Base-by-base conservation (phyloP, 441 rosid species). In the Gossypium gossypioides region DNA sequence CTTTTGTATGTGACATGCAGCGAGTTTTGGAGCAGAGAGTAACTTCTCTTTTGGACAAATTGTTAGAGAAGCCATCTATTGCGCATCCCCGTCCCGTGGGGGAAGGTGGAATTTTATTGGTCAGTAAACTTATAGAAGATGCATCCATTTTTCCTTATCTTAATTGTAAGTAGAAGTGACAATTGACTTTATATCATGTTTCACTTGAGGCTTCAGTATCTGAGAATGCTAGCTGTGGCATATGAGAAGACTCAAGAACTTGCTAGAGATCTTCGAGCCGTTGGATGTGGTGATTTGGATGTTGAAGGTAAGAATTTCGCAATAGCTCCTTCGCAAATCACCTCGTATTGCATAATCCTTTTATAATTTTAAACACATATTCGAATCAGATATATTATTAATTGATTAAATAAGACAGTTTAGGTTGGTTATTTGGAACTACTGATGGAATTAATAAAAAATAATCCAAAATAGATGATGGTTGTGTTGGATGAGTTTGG, bases 231-330 rank as follows among this genome's bases (percentile, higher is more conserved):
- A 25, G 96, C 97, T n/a, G 97, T 93, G 77, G 90, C 96, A 57
- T 93, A 96, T 77, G 99, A 93, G 91, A 96, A 91, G 87, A 93
- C 99, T 2, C 91, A 88, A 74, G 99, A 91, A 81, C 97, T 96
- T 85, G 93, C 98, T 68, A 90, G 93, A 84, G 97, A 91, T 77
- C 91, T 96, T 74, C 90, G 85, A 76, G 85, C 92, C 54, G 97
- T 91, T 75, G 99, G 99, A 78, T 96, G 99, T 13, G 96, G 99
- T 81, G 98, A 93, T 83, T 88, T 93, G 84, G 97, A 93, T 85
- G 87, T 96, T 84, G 97, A 91, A 82, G 97, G 99, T 93, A 84
- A 81, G 69, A 66, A 71, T 75, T 72, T 55, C 15, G 29, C 51
- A 69, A 4, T 79, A n/a, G 5, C 54, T 79, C 37, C 60, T 48